A percentile compares a stretch with the other conserved stretches of the same genome.
Conservation (phyloP, 2,329 filamentous ascomycete species). For the Ophiostoma sp. region DNA sequence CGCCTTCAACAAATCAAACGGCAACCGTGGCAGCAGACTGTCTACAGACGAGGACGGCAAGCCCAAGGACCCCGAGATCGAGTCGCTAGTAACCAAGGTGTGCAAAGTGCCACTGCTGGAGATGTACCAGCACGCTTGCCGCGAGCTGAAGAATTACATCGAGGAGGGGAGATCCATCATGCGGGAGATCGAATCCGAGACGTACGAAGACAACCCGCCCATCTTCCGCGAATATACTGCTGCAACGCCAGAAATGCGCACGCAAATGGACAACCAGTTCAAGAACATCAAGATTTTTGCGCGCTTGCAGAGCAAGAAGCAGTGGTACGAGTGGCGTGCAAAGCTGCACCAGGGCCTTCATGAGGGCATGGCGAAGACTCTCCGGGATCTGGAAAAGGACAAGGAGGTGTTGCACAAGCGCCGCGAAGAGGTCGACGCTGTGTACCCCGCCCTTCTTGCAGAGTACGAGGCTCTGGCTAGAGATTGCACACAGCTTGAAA, state of each 20-base stretch:
- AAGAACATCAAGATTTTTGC: constrained; percentile 95
- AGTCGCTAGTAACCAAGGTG: constrained; percentile 79
- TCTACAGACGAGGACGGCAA: constrained; percentile 31
- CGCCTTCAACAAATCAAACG: constrained; percentile 34
- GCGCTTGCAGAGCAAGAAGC: constrained; percentile 82
- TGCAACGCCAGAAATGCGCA: constrained; percentile 74
- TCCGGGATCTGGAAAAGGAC: constrained; percentile 71
- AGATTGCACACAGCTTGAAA: constrained; percentile 58
- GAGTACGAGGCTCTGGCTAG: constrained; percentile 56
- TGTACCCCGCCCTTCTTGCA: constrained; percentile 60
- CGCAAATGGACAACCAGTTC: constrained; percentile 92
- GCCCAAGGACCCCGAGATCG: constrained; percentile 38
- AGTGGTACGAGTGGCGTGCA: constrained; percentile 98
- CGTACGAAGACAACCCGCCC: constrained; percentile 81
- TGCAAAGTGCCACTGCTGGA: constrained; percentile 91
- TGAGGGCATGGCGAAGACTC: constrained; percentile 69
- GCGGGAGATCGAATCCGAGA: constrained; percentile 83
- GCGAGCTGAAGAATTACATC: constrained; percentile 94
- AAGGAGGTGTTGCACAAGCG: constrained; percentile 61
- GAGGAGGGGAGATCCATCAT: constrained; percentile 87
- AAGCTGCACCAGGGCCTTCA: constrained; percentile 77
- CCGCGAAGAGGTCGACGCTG: constrained; percentile 59
- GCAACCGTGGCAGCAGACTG: constrained; percentile 28
- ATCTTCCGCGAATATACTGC: constrained; percentile 88
- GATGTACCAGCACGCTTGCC: constrained; percentile 89